phyloP scores from a whole-genome alignment of 1,139 yeast species.

The Magnusiomyces magnusii region DNA sequence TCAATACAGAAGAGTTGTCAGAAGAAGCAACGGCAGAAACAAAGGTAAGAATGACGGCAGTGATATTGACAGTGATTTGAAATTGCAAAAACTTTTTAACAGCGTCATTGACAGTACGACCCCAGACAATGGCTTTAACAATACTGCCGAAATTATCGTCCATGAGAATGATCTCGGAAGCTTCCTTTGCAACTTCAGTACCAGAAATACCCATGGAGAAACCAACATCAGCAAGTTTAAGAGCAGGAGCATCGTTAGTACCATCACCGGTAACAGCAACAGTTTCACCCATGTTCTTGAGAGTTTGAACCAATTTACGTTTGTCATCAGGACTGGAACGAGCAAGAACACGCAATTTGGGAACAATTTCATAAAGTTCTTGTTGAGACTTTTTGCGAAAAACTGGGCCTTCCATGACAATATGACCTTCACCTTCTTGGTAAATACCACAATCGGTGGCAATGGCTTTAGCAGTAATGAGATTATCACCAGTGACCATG shows the following conservation, averaged over 20 bases:
- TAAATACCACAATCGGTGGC: constrained; percentile 80
- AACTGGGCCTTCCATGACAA: constrained; percentile 88
- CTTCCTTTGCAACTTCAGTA: constrained; percentile 76
- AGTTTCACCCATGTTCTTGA: constrained; percentile 75
- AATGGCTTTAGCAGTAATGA: constrained; percentile 84
- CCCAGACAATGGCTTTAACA: constrained; percentile 99
- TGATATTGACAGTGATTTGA: constrained; percentile 90
- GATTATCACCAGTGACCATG: constrained; percentile 97
- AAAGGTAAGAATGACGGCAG: constrained; percentile 91
- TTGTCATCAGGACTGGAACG: constrained; percentile 96
- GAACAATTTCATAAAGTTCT: constrained; percentile 57
- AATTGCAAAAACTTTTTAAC: constrained; percentile 94
- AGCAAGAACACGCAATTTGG: constrained; percentile 75
- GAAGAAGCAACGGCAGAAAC: constrained; percentile 84
- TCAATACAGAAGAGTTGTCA: constrained; percentile 75
- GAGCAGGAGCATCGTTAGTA: constrained; percentile 64
- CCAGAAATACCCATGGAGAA: constrained; percentile 81
- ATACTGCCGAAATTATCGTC: constrained; percentile 93
- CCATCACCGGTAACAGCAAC: constrained; percentile 99
- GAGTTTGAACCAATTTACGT: constrained; percentile 73
- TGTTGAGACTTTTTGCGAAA: constrained; percentile 59
- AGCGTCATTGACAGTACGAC: constrained; percentile 91
- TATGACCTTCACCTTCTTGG: constrained; percentile 37
- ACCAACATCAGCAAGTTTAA: constrained; percentile 77
- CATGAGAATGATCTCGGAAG: constrained; percentile 74